phyloP scores from a whole-genome alignment of 441 rosid species.

The Gossypium aridum region DNA sequence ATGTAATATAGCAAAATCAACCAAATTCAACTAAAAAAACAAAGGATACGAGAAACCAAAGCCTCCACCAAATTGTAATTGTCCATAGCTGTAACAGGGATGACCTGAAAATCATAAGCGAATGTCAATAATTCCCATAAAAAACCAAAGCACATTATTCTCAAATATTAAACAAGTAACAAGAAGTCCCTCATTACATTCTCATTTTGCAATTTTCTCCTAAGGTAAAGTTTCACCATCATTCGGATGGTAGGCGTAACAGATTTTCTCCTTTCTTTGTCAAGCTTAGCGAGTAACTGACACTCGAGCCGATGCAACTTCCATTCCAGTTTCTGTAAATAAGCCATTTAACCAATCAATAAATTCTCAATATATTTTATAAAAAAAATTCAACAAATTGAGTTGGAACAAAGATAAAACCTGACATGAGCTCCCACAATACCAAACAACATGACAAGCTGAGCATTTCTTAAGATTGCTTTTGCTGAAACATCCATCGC shows the following conservation, averaged over 20 bases:
- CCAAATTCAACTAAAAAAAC: slow-evolving; percentile 12
- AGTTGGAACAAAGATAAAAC: slow-evolving; percentile 20
- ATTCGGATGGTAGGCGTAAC: slow-evolving; percentile 77
- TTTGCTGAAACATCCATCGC: slow-evolving; percentile 62
- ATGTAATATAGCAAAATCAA: neutral
- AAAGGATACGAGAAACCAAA: slow-evolving; percentile 88
- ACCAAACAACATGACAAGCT: slow-evolving; percentile 70
- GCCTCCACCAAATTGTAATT: slow-evolving; percentile 66
- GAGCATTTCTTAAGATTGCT: slow-evolving; percentile 66
- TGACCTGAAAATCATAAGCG: slow-evolving; percentile 32
- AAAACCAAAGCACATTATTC: neutral
- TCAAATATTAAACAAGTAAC: neutral
- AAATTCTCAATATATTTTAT: neutral
- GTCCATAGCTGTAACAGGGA: slow-evolving; percentile 47
- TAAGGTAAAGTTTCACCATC: slow-evolving; percentile 65
- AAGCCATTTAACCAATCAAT: neutral
- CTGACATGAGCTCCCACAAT: slow-evolving; percentile 85
- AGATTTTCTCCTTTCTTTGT: slow-evolving; percentile 48
- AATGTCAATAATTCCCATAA: neutral
- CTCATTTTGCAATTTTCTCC: slow-evolving; percentile 58
- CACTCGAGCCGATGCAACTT: slow-evolving; percentile 85
- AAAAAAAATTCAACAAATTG: neutral
- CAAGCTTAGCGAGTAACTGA: slow-evolving; percentile 50
- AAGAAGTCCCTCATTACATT: slow-evolving; percentile 35
- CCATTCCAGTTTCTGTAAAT: slow-evolving; percentile 73